Conservation (phyloP, 805 yeast genomes). For the Lipomyces oligophaga region DNA sequence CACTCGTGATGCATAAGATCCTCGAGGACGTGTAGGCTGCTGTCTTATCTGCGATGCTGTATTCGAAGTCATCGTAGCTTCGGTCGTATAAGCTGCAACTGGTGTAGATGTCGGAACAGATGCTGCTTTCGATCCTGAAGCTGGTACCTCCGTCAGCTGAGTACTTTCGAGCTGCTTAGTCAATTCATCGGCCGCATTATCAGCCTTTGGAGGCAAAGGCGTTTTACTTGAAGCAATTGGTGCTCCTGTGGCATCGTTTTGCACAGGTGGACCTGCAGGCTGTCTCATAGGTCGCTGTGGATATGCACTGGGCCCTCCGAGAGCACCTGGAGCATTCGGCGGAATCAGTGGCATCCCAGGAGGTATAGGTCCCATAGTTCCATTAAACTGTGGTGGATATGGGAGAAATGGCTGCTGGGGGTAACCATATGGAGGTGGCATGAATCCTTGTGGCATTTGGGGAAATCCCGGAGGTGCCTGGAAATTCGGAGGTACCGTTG, state of each 20-base stretch:
- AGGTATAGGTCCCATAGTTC: conserved; percentile 20
- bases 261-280: conserved; percentile 20
- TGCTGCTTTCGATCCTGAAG: conserved; percentile 24
- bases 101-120: conserved; percentile 7
- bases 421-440: conserved; percentile 22
- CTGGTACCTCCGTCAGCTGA: conserved; percentile 15
- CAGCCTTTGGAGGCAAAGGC: conserved; percentile 23
- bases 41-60: background rate
- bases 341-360: conserved; percentile 7
- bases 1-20: background rate
- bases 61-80: conserved; percentile 2
- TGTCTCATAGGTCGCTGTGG: conserved; percentile 20
- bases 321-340: conserved; percentile 14
- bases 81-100: conserved; percentile 12
- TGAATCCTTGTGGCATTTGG: conserved; percentile 14
- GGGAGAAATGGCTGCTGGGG: conserved; percentile 26
- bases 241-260: conserved; percentile 17
- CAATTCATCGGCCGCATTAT: conserved; percentile 25
- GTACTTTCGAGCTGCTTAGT: conserved; percentile 13
- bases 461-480: conserved; percentile 18
- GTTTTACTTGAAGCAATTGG: conserved; percentile 11
- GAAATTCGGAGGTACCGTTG: conserved; percentile 18
- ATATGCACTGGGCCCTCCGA: conserved; percentile 1
- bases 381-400: conserved; percentile 30
- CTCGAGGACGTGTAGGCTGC: background rate